Evolutionary conservation across 306 rosid genomes (phyloP), one percentile per base, ranked within the genome.

Genomic region (Sechiopsis laciniata): DNA sequence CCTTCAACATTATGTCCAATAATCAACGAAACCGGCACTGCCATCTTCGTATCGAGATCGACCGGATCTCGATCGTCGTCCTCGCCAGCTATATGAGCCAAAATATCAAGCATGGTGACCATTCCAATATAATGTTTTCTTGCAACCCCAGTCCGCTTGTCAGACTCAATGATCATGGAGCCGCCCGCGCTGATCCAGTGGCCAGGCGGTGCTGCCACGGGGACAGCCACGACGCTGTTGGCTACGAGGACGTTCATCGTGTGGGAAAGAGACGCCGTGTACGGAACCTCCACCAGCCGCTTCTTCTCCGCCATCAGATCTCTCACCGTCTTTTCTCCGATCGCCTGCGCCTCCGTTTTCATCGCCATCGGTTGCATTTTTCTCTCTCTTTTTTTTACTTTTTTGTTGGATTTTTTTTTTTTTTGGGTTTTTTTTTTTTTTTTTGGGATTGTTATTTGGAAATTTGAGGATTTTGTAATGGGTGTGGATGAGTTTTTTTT

Each of bases 131-230:
- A 94, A 55, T 91, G 99, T 22, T 91, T 94, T 82, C 92, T 13
- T 2, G 72, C 84, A 0, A 55, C 81, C 29, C 97, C 90, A 0
- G 88, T 94, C 32, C 81, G 91, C 77, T 86, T 89, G 50, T 94
- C 96, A 4, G 90, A 65, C 78, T 91, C 96, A 78, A 94, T 85
- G 50, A 94, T 94, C 96, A 94, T 87, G 0, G 97, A 88, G 21
- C 95, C 97, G 0, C 97, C 92, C 0, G 96, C 97, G 52, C 99
- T 97, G 55, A 94, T 89, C 97, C 95, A 91, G 11, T 89, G 96
- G 0, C 99, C 96, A 0, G 99, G 97, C 9, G 99, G 99, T 0
- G 91, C 97, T 0, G 97, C 97, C 80, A 94, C 96, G 0, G 95
- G 97, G 4, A 86, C 85, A 51, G 97, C 96, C 81, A 86, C 78